Evolutionary conservation across 495 filamentous ascomycete genomes (phyloP), one percentile per base, ranked within the genome.

Genomic region (Aspergillus ellipticus): DNA sequence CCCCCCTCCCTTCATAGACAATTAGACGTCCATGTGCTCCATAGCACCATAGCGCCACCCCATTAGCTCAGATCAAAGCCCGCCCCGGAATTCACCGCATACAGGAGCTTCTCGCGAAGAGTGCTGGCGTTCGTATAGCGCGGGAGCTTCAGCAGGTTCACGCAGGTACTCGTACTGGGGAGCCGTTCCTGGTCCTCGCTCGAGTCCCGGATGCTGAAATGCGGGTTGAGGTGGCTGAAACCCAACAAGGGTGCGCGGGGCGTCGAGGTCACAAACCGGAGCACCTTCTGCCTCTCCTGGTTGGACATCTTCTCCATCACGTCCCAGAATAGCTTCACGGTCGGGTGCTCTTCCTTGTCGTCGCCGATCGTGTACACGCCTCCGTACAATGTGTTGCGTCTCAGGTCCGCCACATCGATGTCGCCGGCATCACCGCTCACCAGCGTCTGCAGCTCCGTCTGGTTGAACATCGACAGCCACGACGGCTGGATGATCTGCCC

Each of bases 391-490:
- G 95, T 97, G 68, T 99, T 87, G 13, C 72, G 79, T n/a, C 92
- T 80, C 42, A 97, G 77, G 64, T 99, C 95, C 22, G 87, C 82
- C 41, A 99, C 84, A 62, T 96, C 85, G 56, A 97, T 93, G 42
- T 90, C 85, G 16, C 86, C 85, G 21, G 80, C 83, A 62, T 93
- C 89, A 53, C 94, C 94, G 57, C 90, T 89, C 13, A 98, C 85
- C 8, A 98, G 83, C 0, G 90, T 94, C 68, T 98, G 94, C 19
- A 98, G 78, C 63, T 98, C 94, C 7, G 82, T 78, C 61, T 97
- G 94, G 68, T 98, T 98, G 78, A 99, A 99, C 94, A 99, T 99
- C 59, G 84, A 89, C 3, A 99, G 78, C 94, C 94, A 99, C 3
- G 81, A 80, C 0, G 93, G 93, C 54, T 91, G 86, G 57, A 99